Conservation (phyloP, 1,284 basidiomycete species). For the Naganishia sp. region DNA sequence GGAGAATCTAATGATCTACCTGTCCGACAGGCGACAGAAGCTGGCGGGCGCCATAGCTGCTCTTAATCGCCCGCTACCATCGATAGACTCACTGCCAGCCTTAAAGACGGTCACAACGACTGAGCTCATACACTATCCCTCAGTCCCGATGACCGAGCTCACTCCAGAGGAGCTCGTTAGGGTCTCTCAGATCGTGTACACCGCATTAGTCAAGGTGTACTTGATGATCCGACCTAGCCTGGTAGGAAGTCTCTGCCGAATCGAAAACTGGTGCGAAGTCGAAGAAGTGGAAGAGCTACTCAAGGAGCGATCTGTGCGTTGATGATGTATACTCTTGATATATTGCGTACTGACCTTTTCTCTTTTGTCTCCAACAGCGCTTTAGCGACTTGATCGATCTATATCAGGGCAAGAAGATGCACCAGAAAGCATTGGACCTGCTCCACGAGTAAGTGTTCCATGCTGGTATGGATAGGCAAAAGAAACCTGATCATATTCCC, state of each 20-base stretch:
- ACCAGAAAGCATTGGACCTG: slow-evolving; percentile 78
- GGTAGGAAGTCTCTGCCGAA: slow-evolving; percentile 81
- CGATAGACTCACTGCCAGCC: slow-evolving; percentile 41
- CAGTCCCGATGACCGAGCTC: slow-evolving; percentile 67
- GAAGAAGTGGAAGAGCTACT: slow-evolving; percentile 89
- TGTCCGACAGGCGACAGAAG: slow-evolving; percentile 83
- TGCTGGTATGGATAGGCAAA: neutral
- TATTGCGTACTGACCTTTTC: neutral
- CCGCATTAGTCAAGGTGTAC: slow-evolving; percentile 92
- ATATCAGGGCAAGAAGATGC: slow-evolving; percentile 94
- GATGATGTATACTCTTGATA: neutral
- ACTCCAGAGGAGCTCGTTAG: slow-evolving; percentile 77
- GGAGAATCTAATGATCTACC: slow-evolving; percentile 58
- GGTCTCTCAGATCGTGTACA: slow-evolving; percentile 91
- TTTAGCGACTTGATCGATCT: slow-evolving; percentile 85
- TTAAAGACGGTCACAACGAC: slow-evolving; percentile 58
- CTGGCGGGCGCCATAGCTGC: slow-evolving; percentile 70
- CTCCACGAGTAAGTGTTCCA: slow-evolving; percentile 67
- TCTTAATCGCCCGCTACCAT: slow-evolving; percentile 68
- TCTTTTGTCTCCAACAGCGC: slow-evolving; percentile 62
- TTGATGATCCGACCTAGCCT: slow-evolving; percentile 78
- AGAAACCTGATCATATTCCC: neutral
- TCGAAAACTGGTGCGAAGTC: slow-evolving; percentile 97
- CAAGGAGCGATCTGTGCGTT: slow-evolving; percentile 70
- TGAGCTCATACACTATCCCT: slow-evolving; percentile 74